Evolutionary conservation across 495 filamentous ascomycete species (phyloP), one percentile per base, ranked within the genome.

Genomic region (Tuber aestivum): DNA sequence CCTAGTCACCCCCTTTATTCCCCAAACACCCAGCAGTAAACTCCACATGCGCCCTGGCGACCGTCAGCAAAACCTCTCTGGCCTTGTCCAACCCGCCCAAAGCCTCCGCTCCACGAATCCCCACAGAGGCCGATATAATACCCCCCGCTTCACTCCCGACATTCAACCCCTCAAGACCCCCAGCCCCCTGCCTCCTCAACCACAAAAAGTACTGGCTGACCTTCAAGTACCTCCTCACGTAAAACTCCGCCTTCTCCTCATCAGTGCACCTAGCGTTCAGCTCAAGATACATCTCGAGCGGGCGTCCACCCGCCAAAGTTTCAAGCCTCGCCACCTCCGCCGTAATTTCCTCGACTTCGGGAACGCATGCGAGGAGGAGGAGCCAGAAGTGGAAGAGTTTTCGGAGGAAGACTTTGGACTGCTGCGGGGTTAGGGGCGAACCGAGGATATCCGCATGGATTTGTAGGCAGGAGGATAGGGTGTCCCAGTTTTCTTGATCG

Each of bases 201-300:
- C 50, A 61, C n/a, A 61, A 32, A 61, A 61, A 61, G 50, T 61
- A 61, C 10, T 12, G 50, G 5, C 10, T 61, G 27, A 61, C 50
- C n/a, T 27, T 61, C 23, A 61, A 7, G 16, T 61, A 61, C 50
- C 3, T 32, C 50, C 50, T 61, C n/a, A 32, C 10, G 6, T 61
- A 61, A 61, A 61, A 61, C 50, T 61, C 50, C 12, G n/a, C 50
- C 50, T 61, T 61, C 50, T 61, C 50, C 50, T 61, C 50, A 16
- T 61, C 50, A 2, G n/a, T 61, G 27, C 32, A 61, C n/a, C n/a
- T 27, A 1, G 9, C 50, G n/a, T 32, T 14, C 12, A 61, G 10
- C 10, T 61, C 50, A 61, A 61, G 50, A 61, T 61, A 61, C 3
- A n/a, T 61, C 50, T 32, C 50, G 3, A 27, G 7, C n/a, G 50